A percentile compares a stretch with the other conserved stretches of the same genome.
These are phyloP conservation scores for Phialemoniopsis sp. DNA, from an alignment of 2,329 filamentous ascomycete genomes.

Conservation along the genomic window DNA sequence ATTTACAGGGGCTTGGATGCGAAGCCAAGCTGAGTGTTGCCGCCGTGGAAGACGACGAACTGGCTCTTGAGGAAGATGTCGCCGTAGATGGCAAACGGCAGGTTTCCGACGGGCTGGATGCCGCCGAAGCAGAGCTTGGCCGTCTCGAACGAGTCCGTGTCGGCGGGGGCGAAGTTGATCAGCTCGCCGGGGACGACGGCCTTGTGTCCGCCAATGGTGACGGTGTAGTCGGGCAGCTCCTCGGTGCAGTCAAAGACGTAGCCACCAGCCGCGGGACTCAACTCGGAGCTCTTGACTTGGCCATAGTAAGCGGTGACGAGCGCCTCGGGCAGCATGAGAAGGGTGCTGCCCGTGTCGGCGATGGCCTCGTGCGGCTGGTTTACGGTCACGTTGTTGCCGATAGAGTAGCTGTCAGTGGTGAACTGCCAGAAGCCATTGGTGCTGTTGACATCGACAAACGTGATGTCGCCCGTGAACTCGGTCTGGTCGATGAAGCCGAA, in stretches of 20 bases:
- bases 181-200: constrained; percentile 25
- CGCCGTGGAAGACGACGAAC: constrained; percentile 25
- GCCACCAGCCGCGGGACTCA: constrained; percentile 24
- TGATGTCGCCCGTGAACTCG: constrained; percentile 49
- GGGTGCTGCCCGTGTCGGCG: constrained; percentile 37
- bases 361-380: constrained; percentile 26
- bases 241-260: constrained; percentile 29
- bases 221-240: constrained; percentile 24
- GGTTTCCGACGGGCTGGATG: constrained; percentile 19
- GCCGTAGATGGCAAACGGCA: constrained; percentile 21
- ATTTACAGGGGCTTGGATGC: constrained; percentile 19
- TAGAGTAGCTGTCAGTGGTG: constrained; percentile 41
- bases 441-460: constrained; percentile 43
- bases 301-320: constrained; percentile 34
- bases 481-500: constrained; percentile 51
- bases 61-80: constrained; percentile 23
- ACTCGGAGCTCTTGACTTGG: constrained; percentile 26
- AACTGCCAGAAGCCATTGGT: constrained; percentile 54
- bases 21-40: constrained; percentile 35
- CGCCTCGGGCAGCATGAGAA: constrained; percentile 27
- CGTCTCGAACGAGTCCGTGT: not conserved
- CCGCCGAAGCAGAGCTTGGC: constrained; percentile 24
- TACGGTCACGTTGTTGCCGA: constrained; percentile 40
- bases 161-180: constrained; percentile 14
- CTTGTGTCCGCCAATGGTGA: constrained; percentile 25